Base-by-base conservation (phyloP, 805 yeast genomes). In the Saccharomycopsis fibuligera region DNA sequence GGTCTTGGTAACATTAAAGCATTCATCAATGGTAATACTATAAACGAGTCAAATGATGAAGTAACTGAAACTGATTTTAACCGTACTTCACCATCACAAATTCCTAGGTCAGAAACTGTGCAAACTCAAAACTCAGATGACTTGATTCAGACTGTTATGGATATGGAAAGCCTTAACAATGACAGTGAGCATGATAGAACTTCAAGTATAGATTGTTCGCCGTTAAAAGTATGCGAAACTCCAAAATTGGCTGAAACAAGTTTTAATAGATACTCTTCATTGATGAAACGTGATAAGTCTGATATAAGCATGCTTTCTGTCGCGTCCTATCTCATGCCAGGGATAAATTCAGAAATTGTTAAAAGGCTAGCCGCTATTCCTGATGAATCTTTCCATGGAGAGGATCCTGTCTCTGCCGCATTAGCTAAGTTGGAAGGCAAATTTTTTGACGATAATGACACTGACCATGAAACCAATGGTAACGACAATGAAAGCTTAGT, bases 291-390 rank as follows among this genome's bases (percentile, higher is more conserved):
- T 4, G 36, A 40, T 36, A 40, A 41, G 37, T 40, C 48, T 23
- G 33, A 35, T 19, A 44, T 48, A 19, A 39, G 45, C 24, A 48
- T 51, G 52, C 48, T 51, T 12, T 44, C 47, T 3, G 36, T 39
- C 4, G 49, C 40, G 12, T 48, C 49, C 8, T 49, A 40, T 54
- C 49, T 42, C 45, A 48, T 21, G 43, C 61, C 74, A 16, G 80
- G 79, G 12, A 67, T 74, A 44, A 68, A 76, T 27, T 65, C 70
- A n/a, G 75, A 73, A 3, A 83, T 80, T 1, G 79, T 85, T 41
- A 84, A 83, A 37, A 87, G 82, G 58, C 72, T 89, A 42, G 95
- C 95, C 1, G 84, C 85, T 4, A 79, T 90, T 44, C 91, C 96
- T 0, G 96, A 91, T 62, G 89, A 83, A 41, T 72, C 81, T 0